Conservation (phyloP, 148 eudicot genomes). For the Cornus controversa region DNA sequence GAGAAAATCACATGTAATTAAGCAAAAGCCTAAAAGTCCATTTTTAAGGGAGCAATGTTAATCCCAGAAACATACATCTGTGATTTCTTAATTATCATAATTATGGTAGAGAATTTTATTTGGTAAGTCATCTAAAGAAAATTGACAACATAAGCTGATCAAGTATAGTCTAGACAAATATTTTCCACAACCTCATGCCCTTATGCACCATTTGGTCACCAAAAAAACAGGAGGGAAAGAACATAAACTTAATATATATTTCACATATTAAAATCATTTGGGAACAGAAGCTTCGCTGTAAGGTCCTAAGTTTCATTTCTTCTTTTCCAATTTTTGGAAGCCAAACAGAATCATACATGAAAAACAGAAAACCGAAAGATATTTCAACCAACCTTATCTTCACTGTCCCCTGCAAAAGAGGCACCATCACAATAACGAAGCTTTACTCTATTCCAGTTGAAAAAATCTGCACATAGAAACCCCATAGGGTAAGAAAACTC, state of each 20-base stretch:
- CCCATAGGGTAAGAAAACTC: slow-evolving; percentile 2
- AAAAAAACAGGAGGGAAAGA: background rate
- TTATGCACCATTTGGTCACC: background rate
- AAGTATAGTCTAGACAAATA: too few relatives aligned
- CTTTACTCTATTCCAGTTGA: slow-evolving; percentile 96
- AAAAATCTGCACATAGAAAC: slow-evolving; percentile 62
- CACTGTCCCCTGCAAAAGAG: slow-evolving; percentile 89
- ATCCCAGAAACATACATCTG: too few relatives aligned
- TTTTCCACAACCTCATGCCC: background rate
- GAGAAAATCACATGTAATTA: too few relatives aligned
- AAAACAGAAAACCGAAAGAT: slow-evolving; percentile 4
- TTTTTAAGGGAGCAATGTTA: too few relatives aligned
- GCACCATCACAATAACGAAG: slow-evolving; percentile 97
- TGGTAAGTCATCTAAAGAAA: too few relatives aligned
- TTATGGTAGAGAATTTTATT: background rate
- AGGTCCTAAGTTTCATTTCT: background rate
- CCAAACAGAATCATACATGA: slow-evolving; percentile 1
- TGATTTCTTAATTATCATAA: background rate
- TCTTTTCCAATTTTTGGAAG: background rate
- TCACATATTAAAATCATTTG: background rate
- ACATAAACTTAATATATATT: background rate
- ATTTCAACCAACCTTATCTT: slow-evolving; percentile 60
- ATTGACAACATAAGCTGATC: too few relatives aligned
- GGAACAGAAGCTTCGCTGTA: background rate
- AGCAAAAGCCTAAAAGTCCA: too few relatives aligned